Percentiles rank a stretch among this genome's conserved stretches.
phyloP scores from a whole-genome alignment of 441 rosid species.

The Corymbia calophylla region DNA sequence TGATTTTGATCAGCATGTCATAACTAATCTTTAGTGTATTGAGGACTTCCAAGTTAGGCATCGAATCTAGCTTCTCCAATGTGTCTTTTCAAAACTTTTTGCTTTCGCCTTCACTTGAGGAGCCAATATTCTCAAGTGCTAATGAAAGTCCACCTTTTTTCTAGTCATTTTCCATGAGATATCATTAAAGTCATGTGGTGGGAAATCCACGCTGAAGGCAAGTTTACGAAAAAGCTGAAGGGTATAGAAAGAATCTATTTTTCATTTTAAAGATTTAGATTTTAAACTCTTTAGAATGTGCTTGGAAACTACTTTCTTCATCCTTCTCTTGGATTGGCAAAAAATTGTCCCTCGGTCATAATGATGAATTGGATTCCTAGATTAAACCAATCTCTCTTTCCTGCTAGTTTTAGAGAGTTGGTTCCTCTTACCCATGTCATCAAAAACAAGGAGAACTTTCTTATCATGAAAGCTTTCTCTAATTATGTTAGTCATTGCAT shows the following conservation, averaged over 20 bases:
- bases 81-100: background rate
- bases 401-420: background rate
- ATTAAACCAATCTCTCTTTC: background rate
- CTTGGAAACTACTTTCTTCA: background rate
- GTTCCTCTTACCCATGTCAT: background rate
- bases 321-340: no score
- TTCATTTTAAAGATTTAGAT: background rate
- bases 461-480: no score
- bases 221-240: background rate
- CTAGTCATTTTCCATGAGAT: background rate
- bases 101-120: background rate
- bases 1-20: fast-evolving
- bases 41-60: background rate
- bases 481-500: background rate
- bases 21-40: background rate
- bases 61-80: fast-evolving
- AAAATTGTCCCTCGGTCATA: no score
- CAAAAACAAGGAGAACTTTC: background rate
- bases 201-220: background rate
- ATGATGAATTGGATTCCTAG: background rate
- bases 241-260: background rate
- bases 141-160: background rate
- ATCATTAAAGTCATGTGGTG: background rate
- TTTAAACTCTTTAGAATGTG: background rate
- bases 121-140: background rate